Base-by-base conservation (phyloP, 1,284 basidiomycete species). In the Irpex sp. region DNA sequence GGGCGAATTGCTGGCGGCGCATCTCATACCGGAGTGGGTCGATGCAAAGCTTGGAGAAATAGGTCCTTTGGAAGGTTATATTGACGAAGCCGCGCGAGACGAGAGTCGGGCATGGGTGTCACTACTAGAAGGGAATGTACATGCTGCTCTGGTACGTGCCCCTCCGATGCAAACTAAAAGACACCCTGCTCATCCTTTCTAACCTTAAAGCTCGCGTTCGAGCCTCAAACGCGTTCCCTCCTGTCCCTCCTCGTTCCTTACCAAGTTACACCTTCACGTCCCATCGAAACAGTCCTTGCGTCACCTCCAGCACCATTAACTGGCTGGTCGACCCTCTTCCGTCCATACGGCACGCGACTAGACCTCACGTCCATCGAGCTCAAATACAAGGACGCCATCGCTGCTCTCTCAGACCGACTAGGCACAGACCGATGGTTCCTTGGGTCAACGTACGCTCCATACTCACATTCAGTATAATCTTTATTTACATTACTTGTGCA, bases 41-140 rank as follows among this genome's bases (percentile, higher is more conserved):
- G 86, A 89, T 64, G 73, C 73, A 19, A 77, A 71, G 39, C 73
- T 83, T 5, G 76, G 73, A 16, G 75, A 77, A 19, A 71, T 76
- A 10, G 77, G 77, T 54, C 74, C 76, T 4, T 74, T 89, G 39
- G 86, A 91, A 68, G 90, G 89, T 4, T 91, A 88, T 69, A 78
- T 72, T 23, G 80, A 88, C 66, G 77, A 79, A 58, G 72, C 72
- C 14, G 77, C 85, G 33, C 78, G 80, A 58, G 85, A 90, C 67
- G 90, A 93, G 71, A 89, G 88, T 67, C 80, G 84, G 49, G 90
- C 91, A 2, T 93, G 90, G 90, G 81, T 90, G 19, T 77, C 87
- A 4, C 76, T 93, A 35, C 78, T 93, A 28, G 88, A 93, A 70
- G 85, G 86, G 47, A 77, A 81, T 57, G 82, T 93, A 7, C 90